Conservation (phyloP, 1,139 yeast genomes). For the Suhomyces taliae region DNA sequence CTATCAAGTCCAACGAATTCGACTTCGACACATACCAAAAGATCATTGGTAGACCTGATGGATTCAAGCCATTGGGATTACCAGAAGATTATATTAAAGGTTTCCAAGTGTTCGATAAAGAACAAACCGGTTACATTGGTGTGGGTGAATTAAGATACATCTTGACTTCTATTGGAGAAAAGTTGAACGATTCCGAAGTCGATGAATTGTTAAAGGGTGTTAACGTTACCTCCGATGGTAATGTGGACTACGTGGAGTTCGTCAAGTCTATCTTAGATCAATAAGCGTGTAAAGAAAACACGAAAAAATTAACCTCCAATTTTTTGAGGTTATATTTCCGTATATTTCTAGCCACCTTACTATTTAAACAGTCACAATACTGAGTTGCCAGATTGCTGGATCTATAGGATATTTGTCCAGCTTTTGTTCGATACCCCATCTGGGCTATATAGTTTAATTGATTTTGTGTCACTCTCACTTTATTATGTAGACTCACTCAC, state of each 20-base stretch:
- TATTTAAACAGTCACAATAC: too few relatives aligned
- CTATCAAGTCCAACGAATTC: slow-evolving; percentile 46
- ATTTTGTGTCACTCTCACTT: not conserved
- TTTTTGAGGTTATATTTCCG: too few relatives aligned
- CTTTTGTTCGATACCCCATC: too few relatives aligned
- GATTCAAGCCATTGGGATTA: slow-evolving; percentile 86
- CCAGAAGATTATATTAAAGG: slow-evolving; percentile 97
- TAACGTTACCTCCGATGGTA: slow-evolving; percentile 88
- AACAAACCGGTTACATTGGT: slow-evolving; percentile 91
- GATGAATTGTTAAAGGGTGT: slow-evolving; percentile 96
- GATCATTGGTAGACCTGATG: slow-evolving; percentile 83
- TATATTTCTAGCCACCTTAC: too few relatives aligned
- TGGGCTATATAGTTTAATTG: not conserved
- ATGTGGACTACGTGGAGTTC: slow-evolving; percentile 92
- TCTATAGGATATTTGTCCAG: too few relatives aligned
- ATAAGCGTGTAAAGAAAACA: slow-evolving; percentile 25
- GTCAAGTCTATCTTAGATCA: slow-evolving; percentile 93
- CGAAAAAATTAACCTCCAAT: not conserved
- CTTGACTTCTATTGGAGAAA: slow-evolving; percentile 94
- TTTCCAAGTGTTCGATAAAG: slow-evolving; percentile 97
- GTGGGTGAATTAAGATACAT: slow-evolving; percentile 96
- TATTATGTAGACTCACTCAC: not conserved
- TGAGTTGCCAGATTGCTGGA: too few relatives aligned
- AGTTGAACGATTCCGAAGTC: slow-evolving; percentile 84
- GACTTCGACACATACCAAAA: slow-evolving; percentile 78